These are phyloP conservation scores for Colletotrichum sp. DNA, from an alignment of 2,329 filamentous ascomycete genomes.

Conservation along the genomic window DNA sequence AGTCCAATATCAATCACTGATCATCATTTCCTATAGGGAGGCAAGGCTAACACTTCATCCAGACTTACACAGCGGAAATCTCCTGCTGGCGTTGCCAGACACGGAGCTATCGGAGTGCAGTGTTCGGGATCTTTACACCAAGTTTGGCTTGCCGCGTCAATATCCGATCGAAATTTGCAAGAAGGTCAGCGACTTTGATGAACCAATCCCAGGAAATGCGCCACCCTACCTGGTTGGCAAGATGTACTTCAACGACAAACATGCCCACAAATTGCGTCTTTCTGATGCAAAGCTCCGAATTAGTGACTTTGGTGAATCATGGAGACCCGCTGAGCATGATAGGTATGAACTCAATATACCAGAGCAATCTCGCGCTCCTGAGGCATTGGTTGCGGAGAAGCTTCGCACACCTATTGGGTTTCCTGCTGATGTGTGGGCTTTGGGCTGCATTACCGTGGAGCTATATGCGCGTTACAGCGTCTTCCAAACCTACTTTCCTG, in stretches of 20 bases:
- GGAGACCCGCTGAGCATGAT: background rate
- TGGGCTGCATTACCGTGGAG: background rate
- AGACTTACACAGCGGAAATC: background rate
- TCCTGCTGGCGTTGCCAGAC: fast-evolving
- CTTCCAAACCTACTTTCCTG: background rate
- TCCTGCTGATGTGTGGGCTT: background rate
- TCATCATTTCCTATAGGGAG: fast-evolving
- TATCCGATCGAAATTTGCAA: background rate
- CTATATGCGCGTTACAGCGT: background rate
- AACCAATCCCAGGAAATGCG: background rate
- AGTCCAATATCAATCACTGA: too few species aligned
- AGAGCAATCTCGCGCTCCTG: background rate
- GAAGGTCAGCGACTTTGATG: background rate
- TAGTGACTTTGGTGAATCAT: background rate
- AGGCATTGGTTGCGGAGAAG: background rate
- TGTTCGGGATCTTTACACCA: background rate
- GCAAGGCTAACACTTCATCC: background rate
- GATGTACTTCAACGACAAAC: background rate
- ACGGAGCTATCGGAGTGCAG: background rate
- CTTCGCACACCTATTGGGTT: fast-evolving
- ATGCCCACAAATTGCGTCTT: background rate
- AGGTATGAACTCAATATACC: background rate
- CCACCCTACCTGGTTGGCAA: background rate
- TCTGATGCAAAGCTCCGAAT: background rate
- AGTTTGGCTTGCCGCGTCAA: fast-evolving